These are phyloP conservation scores for Saccharum spontaneum DNA, from an alignment of 176 grass and related monocot genomes.

Conservation along the genomic window DNA sequence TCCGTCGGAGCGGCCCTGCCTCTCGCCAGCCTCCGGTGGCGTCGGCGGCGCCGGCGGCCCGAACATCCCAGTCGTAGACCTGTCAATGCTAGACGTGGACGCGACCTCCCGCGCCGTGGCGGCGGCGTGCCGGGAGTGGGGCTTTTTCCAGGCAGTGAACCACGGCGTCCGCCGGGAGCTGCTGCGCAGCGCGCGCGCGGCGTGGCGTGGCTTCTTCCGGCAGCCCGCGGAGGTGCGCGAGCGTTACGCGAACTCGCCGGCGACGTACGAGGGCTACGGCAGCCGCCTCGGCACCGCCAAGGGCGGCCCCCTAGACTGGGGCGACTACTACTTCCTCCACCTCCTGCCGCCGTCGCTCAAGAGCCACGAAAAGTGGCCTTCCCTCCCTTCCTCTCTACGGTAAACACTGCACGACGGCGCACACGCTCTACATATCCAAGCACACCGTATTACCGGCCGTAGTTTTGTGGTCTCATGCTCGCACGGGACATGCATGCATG, in stretches of 20 bases:
- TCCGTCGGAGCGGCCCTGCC: constrained; percentile 43
- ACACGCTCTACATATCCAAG: too few relatives aligned
- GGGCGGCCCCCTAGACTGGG: constrained; percentile 70
- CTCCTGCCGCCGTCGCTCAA: constrained; percentile 55
- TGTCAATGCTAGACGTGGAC: constrained; percentile 49
- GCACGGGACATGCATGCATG: background rate
- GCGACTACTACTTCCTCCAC: constrained; percentile 87
- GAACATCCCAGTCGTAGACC: constrained; percentile 66
- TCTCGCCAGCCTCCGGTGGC: background rate
- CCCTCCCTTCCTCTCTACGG: constrained; percentile 48
- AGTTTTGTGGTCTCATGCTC: background rate
- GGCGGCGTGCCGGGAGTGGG: constrained; percentile 68
- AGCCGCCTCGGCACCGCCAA: constrained; percentile 70
- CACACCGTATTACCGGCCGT: too few relatives aligned
- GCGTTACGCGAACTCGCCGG: constrained; percentile 70
- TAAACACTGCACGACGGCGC: background rate
- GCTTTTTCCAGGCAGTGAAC: constrained; percentile 91
- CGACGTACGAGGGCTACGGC: constrained; percentile 91
- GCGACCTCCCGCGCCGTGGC: constrained; percentile 38
- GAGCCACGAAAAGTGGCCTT: constrained; percentile 80
- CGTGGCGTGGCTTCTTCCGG: constrained; percentile 65
- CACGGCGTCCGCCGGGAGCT: constrained; percentile 61
- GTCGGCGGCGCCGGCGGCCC: background rate
- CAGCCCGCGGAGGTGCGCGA: constrained; percentile 65
- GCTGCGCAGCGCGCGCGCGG: constrained; percentile 38